Evolutionary conservation across 2,329 filamentous ascomycete genomes (phyloP), one percentile per base, ranked within the genome.

Genomic region (Rasamsonia emersonii): DNA sequence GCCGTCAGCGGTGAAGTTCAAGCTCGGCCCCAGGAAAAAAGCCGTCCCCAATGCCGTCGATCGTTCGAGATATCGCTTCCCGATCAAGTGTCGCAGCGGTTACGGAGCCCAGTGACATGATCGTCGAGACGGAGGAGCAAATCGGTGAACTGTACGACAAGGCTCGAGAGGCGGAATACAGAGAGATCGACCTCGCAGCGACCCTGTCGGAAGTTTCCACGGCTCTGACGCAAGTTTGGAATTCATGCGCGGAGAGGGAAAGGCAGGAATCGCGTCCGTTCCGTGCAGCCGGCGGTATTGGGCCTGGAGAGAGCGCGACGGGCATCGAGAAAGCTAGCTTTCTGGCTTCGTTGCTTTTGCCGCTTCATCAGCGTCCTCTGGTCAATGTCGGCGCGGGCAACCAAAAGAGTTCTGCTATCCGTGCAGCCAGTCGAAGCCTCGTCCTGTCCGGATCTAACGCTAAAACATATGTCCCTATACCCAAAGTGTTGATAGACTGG

Each of bases 401-500:
- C n/a, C 42, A 40, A 13, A 41, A 39, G 9, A 48, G 44, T 24
- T 42, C 51, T 4, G 32, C 46, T 17, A 44, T 45, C 5, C 45
- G 47, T 31, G 42, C 41, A 14, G 43, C 47, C 10, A 46, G 49
- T 4, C 52, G 49, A 24, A 49, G 47, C 33, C 35, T 59, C 33
- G 45, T 54, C 24, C 43, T 53, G 28, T 43, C 48, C 7, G 39
- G 49, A 18, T 39, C 46, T 10, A 41, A 49, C 28, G 39, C 45
- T 2, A 46, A 49, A n/a, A 38, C 43, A 11, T 48, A 49, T 14
- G 46, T 48, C 5, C 51, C 83, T 1, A 65, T 93, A 11, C 85
- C 89, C 1, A 79, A 81, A 49, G 72, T 86, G 10, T 64, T 96
- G 9, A 77, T 95, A 40, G 73, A 83, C 46, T 96, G 89, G 89